Evolutionary conservation across 164 flowering plant genomes (phyloP), one percentile per base, ranked within the genome.

Genomic region (Pachysandra terminalis): DNA sequence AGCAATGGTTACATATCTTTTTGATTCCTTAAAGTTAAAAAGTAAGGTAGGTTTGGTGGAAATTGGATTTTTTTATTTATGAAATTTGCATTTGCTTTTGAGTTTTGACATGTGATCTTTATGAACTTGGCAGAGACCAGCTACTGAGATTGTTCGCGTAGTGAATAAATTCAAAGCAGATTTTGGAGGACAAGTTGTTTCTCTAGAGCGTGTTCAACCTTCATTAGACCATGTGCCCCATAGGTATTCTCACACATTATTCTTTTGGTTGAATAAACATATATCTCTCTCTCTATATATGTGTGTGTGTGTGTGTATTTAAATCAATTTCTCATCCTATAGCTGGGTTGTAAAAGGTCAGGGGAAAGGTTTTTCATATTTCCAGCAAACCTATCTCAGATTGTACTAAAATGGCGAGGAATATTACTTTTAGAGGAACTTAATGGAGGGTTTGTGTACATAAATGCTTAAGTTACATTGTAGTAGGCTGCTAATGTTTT

Each of bases 191-290:
- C 88, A 95, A 71, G 63, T 92, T 75, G 90, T 95, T 77, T 82
- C 87, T 68, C 59, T 95, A 64, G 99, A 92, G 80, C 92, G 99
- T 59, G 93, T 95, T 68, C 97, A 95, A 69, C 96, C 96, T 68
- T 95, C 97, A 54, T 77, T 90, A 48, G 97, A 95, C 75, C 99
- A 95, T 69, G 99, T 95, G 67, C 85, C 94, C 68, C 97, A 95
- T 84, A 95, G 99, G 99, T 95, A n/a, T 66, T 57, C 23, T 52
- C 19, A 51, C 51, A 48, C 21, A 5, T 56, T 48, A 63, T 40
- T 7, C 49, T 16, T 13, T 35, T 66, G 28, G 26, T 19, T 68
- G 26, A 16, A 32, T 59, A 4, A 1, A 32, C 37, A 32, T 32
- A 32, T 3, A 32, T n/a, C n/a, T n/a, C n/a, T n/a, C n/a, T n/a